Percentiles rank a stretch among this genome's conserved stretches.
phyloP scores from a whole-genome alignment of 2,329 filamentous ascomycete species.

The Fusarium verticillioides region DNA sequence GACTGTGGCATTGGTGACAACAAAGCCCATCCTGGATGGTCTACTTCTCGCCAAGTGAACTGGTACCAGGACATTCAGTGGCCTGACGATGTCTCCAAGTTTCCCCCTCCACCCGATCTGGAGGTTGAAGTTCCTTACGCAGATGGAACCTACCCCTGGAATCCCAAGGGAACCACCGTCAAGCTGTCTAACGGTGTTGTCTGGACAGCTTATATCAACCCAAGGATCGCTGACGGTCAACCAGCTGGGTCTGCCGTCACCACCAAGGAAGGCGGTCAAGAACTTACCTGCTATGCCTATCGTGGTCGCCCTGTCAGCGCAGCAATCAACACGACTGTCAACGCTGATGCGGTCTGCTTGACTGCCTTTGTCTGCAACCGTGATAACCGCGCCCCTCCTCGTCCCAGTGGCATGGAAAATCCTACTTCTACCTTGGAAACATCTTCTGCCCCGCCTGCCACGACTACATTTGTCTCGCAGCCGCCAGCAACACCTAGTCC shows the following conservation, averaged over 20 bases:
- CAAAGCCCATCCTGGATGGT: conserved; percentile 53
- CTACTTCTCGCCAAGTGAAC: conserved; percentile 57
- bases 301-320: conserved; percentile 53
- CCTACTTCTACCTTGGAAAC: conserved; percentile 51
- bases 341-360: conserved; percentile 52
- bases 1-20: conserved; percentile 58
- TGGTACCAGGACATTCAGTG: conserved; percentile 55
- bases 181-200: conserved; percentile 53
- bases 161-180: conserved; percentile 51
- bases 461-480: conserved; percentile 49
- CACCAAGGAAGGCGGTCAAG: conserved; percentile 53
- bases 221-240: conserved; percentile 54
- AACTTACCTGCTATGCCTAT: conserved; percentile 56
- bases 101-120: conserved; percentile 53
- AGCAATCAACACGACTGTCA: conserved; percentile 53
- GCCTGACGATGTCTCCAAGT: conserved; percentile 49
- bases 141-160: conserved; percentile 54
- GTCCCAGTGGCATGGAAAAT: conserved; percentile 51
- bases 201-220: conserved; percentile 57
- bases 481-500: conserved; percentile 41
- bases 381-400: conserved; percentile 48
- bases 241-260: conserved; percentile 54
- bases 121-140: conserved; percentile 53
- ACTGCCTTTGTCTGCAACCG: conserved; percentile 57
- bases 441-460: conserved; percentile 47